Conservation (phyloP, 2,329 filamentous ascomycete species). For the Botrytis byssoidea region DNA sequence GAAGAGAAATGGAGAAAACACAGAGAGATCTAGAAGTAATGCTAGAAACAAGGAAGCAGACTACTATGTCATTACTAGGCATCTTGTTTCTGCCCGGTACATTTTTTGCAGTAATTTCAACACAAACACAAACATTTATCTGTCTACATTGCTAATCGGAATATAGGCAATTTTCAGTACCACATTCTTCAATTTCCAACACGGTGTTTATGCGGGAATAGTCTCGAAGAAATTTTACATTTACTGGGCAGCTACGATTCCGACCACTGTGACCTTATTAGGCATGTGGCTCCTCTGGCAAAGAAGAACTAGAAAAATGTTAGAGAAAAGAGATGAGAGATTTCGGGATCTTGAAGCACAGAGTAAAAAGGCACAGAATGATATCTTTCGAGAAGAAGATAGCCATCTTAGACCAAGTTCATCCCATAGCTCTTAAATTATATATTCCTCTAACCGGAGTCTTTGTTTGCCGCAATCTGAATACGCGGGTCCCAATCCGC, state of each 20-base stretch:
- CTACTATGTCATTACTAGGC: constrained; percentile 18
- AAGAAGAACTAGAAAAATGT: neutral
- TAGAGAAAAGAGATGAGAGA: neutral
- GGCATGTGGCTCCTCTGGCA: neutral
- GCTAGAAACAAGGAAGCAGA: constrained; percentile 20
- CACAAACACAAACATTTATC: fast-evolving
- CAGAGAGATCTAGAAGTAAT: constrained; percentile 17
- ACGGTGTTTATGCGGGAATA: neutral
- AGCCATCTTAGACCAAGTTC: too few species aligned
- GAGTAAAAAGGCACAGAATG: neutral
- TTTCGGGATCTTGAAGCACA: neutral
- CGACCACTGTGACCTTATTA: neutral
- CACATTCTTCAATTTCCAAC: neutral
- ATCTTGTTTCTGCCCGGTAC: constrained; percentile 19
- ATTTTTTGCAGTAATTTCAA: constrained; percentile 10
- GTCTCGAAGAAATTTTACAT: neutral
- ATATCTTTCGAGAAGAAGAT: neutral
- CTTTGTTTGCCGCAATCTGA: neutral
- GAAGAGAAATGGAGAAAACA: neutral
- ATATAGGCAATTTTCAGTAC: constrained; percentile 3
- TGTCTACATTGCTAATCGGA: neutral
- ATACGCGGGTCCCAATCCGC: too few species aligned
- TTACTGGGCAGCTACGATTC: neutral
- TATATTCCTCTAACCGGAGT: too few species aligned
- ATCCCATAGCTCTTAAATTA: fast-evolving